Evolutionary conservation across 139 green algal genomes (phyloP).

Genomic region (Ulvella scutata): DNA sequence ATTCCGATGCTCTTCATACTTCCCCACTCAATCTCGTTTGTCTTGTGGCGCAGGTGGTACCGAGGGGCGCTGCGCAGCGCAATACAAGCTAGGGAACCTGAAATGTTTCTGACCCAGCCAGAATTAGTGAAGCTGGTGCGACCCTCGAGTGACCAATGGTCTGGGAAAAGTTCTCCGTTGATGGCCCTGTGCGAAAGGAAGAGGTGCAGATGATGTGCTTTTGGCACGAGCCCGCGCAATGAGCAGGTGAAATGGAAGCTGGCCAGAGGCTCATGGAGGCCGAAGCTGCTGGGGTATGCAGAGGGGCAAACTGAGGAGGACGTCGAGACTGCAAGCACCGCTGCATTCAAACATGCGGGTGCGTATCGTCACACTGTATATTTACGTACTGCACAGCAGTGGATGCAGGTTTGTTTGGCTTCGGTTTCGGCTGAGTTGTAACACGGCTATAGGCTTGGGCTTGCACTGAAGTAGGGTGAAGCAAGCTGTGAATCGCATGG

Average conservation of each 20-base stretch:
- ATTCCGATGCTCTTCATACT: no score
- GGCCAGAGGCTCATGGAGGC: not conserved
- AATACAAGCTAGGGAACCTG: not conserved
- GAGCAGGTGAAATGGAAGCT: not conserved
- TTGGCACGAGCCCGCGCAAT: not conserved
- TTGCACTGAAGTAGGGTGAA: no score
- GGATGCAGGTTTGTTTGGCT: no score
- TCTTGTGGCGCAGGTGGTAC: not conserved
- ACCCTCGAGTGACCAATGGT: not conserved
- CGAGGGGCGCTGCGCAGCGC: not conserved
- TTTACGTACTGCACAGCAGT: not conserved
- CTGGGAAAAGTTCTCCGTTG: not conserved
- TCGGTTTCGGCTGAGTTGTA: no score
- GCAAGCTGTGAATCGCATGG: no score
- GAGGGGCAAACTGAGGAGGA: not conserved
- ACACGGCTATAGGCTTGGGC: no score
- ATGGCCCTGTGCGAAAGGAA: not conserved
- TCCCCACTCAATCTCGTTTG: no score
- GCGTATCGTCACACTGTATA: not conserved
- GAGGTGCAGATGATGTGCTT: not conserved
- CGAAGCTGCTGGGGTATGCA: not conserved
- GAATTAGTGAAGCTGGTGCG: not conserved
- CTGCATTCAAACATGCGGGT: not conserved
- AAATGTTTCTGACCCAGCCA: not conserved
- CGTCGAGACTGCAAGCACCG: not conserved